These are phyloP conservation scores for Angomonas deanei DNA, from an alignment of 208 protist genomes.

Conservation along the genomic window DNA sequence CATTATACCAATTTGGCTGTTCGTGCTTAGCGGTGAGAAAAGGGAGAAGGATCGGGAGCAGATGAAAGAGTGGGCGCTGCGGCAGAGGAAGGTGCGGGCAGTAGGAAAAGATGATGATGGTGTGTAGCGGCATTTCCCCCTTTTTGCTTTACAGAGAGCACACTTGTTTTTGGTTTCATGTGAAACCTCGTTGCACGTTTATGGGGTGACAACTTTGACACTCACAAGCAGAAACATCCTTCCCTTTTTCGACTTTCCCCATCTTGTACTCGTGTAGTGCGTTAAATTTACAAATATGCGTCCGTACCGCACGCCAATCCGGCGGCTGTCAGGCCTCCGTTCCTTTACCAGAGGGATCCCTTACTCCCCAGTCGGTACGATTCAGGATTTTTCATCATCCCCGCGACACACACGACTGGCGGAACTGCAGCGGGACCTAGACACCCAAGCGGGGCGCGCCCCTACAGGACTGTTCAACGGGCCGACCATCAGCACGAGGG, in stretches of 20 bases:
- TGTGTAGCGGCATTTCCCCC: background rate
- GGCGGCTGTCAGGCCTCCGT: too few species aligned
- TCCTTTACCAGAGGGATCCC: constrained; percentile 32
- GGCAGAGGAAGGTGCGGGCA: constrained; percentile 12
- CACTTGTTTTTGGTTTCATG: too few species aligned
- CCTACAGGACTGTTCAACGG: constrained; percentile 43
- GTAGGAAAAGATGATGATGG: background rate
- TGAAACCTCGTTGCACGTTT: too few species aligned
- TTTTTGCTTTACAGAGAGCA: too few species aligned
- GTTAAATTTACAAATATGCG: too few species aligned
- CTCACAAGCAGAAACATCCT: too few species aligned
- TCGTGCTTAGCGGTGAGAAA: constrained; percentile 30
- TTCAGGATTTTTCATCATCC: constrained; percentile 65
- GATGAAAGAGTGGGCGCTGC: constrained; percentile 25
- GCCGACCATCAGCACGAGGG: constrained; percentile 35
- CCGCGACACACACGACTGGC: constrained; percentile 35
- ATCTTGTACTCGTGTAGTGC: too few species aligned
- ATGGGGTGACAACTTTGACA: too few species aligned
- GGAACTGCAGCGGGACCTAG: constrained; percentile 51
- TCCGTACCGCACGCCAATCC: too few species aligned
- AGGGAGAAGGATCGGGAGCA: constrained; percentile 25
- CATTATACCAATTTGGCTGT: constrained; percentile 43
- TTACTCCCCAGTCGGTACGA: constrained; percentile 52
- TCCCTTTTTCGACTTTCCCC: too few species aligned
- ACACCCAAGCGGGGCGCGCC: constrained; percentile 24